These are phyloP conservation scores for Rubroboletus satanas DNA, from an alignment of 768 basidiomycete genomes.

Conservation along the genomic window DNA sequence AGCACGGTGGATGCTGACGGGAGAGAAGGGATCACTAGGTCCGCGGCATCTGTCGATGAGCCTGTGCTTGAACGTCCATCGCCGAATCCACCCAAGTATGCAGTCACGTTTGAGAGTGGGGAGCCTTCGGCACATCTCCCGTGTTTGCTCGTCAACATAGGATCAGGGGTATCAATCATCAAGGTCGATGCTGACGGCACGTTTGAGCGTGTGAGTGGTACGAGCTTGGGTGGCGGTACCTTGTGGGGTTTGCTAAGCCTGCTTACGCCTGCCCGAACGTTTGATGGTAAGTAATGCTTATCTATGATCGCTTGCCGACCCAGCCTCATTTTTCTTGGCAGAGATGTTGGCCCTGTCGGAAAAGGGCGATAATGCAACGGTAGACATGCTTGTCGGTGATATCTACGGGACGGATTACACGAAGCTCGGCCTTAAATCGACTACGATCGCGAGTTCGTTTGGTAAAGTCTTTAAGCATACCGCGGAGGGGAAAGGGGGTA, in stretches of 20 bases:
- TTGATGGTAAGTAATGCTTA: conserved; percentile 75
- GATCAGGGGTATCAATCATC: conserved; percentile 96
- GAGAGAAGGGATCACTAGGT: conserved; percentile 2
- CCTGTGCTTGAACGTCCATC: conserved; percentile 72
- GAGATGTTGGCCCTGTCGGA: conserved; percentile 97
- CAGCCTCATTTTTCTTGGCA: conserved; percentile 33
- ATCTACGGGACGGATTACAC: conserved; percentile 98
- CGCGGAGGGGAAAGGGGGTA: conserved; percentile 34
- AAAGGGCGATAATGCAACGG: conserved; percentile 84
- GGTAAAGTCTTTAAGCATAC: conserved; percentile 97
- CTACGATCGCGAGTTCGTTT: conserved; percentile 96
- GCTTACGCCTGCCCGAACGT: conserved; percentile 89
- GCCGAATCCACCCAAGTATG: conserved; percentile 84
- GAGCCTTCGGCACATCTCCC: conserved; percentile 85
- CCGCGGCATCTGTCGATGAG: conserved; percentile 10
- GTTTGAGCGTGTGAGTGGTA: conserved; percentile 96
- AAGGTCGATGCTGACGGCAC: conserved; percentile 93
- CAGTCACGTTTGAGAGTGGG: conserved; percentile 81
- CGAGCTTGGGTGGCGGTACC: conserved; percentile 95
- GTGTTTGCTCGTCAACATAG: conserved; percentile 96
- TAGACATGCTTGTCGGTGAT: conserved; percentile 99
- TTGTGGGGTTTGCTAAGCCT: conserved; percentile 94
- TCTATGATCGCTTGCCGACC: neutral
- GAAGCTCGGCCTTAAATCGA: conserved; percentile 93
- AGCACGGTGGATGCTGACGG: neutral